Evolutionary conservation across 768 basidiomycete species (phyloP), one percentile per base, ranked within the genome.

Genomic region (Cyathus striatus): DNA sequence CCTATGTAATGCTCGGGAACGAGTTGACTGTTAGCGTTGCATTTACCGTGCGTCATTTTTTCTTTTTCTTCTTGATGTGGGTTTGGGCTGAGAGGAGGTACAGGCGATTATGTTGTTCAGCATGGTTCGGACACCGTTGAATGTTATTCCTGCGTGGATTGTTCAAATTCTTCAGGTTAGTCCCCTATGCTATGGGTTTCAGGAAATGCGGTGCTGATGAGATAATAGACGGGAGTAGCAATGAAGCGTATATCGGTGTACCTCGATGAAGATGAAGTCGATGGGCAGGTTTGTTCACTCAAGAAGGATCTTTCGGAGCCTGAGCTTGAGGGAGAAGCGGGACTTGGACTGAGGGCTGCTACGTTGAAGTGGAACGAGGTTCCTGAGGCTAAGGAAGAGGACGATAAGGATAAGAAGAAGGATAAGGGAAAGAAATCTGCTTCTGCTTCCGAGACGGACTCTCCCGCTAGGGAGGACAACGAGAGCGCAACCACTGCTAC

Each of bases 81-180:
- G n/a, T n/a, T n/a, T n/a, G n/a, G n/a, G n/a, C n/a, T n/a, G n/a
- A n/a, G n/a, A n/a, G n/a, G 12, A 12, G 13, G 9, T 16, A 2
- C 39, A 84, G 77, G 71, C 90, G 0, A 86, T 96, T 25, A 78
- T 90, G 0, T 60, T 95, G 33, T 95, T 95, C 61, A 72, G 72
- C 36, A 92, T 96, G 92, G 72, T 96, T 53, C 75, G 80, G 75
- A 81, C 69, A 16, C 90, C 91, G 0, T 65, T 93, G 36, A 88
- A 88, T 51, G 74, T 87, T 22, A 81, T 95, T 38, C 91, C 91
- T 0, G 68, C 78, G 6, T 91, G 79, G 73, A 78, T 87, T 36
- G 84, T 93, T 6, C 80, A 87, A 38, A 68, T 92, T 18, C 70
- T 92, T 2, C 84, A 87, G 58, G 73, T n/a, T 16, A 6, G 17